Evolutionary conservation across 331 rosid genomes (phyloP), one percentile per base, ranked within the genome.

Genomic region (Pyrus hybrid): DNA sequence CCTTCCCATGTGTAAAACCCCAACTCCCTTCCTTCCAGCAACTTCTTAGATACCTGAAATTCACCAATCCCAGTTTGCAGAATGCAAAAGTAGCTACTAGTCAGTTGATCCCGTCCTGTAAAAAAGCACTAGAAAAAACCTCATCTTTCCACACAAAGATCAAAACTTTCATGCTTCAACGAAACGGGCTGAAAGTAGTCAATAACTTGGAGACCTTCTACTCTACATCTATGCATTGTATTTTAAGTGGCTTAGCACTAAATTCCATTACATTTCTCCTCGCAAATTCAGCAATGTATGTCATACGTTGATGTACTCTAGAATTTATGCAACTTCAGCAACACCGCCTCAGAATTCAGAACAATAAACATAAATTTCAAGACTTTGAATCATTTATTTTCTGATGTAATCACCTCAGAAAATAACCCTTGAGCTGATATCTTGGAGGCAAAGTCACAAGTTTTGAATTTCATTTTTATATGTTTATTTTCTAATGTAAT

Each of bases 1-100:
- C 86, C 96, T 68, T 85, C 96, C 97, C 97, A 92, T 72, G 80
- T 83, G 87, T 72, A 83, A 70, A 92, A 84, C 67, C 92, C 93
- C 80, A 94, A 81, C 80, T 87, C 91, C 91, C 84, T 80, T 81
- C 91, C 96, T 69, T 89, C 87, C 35, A 89, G 86, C 56, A 92
- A 88, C 71, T 49, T 87, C 81, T 85, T 83, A 65, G 91, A 89
- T 64, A 87, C 93, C 99, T 92, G 76, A 64, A 75, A 69, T 41
- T 51, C 26, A 81, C 57, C 56, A 80, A 10, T 67, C 47, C 66
- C n/a, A 75, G 26, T 60, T 35, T 60, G 68, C 78, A 64, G 45
- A 13, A 49, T 12, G 47, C 43, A 13, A 21, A 32, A 17, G 2
- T 5, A 21, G 16, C 4, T 14, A 21, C 14, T 26, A 21, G 5